Conservation (phyloP, 352 stramenopile species). For the Globisporangium parvum region DNA sequence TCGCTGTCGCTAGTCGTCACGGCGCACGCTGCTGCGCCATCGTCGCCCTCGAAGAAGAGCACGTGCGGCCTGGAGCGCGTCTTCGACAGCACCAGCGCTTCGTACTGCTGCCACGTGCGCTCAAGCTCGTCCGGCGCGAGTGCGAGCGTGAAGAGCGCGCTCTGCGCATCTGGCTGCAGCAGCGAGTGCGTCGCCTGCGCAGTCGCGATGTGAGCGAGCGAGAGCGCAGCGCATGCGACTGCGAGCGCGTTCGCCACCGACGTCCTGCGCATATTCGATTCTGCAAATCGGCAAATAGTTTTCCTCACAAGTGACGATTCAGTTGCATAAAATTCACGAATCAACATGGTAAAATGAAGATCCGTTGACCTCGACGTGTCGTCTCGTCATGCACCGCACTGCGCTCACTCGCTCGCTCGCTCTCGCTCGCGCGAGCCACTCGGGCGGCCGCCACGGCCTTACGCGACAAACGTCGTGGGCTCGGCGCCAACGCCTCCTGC, state of each 20-base stretch:
- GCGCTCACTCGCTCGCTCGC: background rate
- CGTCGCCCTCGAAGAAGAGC: conserved; percentile 7
- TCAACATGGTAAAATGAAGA: too few relatives aligned
- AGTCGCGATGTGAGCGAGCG: background rate
- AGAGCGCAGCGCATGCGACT: background rate
- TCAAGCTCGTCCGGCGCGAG: background rate
- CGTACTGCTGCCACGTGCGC: conserved; percentile 6
- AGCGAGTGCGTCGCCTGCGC: too few relatives aligned
- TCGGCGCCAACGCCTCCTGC: conserved; percentile 62
- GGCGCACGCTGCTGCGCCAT: background rate
- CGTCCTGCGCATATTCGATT: too few relatives aligned
- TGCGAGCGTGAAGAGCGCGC: conserved; percentile 2
- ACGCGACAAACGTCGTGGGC: conserved; percentile 66
- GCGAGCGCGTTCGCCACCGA: too few relatives aligned
- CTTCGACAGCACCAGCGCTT: conserved; percentile 4
- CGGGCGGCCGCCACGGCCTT: too few relatives aligned
- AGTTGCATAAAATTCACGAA: too few relatives aligned
- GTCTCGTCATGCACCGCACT: background rate
- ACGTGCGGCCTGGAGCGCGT: background rate
- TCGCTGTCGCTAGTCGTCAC: background rate
- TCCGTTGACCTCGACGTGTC: too few relatives aligned
- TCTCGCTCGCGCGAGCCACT: background rate
- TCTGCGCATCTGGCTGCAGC: background rate
- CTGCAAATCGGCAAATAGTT: too few relatives aligned
- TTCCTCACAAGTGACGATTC: too few relatives aligned